Conservation (phyloP, 148 eudicot genomes). For the Vaccinium darrowii region DNA sequence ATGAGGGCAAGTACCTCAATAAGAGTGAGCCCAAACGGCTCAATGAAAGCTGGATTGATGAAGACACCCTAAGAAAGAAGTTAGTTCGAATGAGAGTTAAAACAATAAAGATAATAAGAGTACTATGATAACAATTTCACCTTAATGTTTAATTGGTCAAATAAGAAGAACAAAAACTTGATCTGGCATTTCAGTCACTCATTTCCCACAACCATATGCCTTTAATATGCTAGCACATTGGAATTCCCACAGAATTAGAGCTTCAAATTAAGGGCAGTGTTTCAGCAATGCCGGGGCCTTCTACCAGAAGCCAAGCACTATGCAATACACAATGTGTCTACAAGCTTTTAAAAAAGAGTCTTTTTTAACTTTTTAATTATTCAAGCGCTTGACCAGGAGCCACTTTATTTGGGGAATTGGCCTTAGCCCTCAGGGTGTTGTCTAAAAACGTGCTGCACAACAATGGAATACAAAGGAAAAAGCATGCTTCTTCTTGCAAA, state of each 20-base stretch:
- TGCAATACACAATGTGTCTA: not conserved
- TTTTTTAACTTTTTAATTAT: not conserved
- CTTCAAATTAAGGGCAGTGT: not conserved
- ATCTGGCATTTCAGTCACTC: not conserved
- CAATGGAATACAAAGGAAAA: not conserved
- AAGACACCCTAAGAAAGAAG: constrained; percentile 69
- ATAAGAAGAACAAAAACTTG: not conserved
- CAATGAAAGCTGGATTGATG: constrained; percentile 89
- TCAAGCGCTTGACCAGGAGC: not conserved
- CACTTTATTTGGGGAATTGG: not conserved
- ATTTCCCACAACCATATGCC: not conserved
- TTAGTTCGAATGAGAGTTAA: not conserved
- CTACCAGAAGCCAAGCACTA: not conserved
- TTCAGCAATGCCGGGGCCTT: not conserved
- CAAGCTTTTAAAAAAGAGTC: not conserved
- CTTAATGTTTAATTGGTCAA: not conserved
- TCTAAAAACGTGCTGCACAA: not conserved
- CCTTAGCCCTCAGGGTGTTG: not conserved
- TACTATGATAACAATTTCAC: not conserved
- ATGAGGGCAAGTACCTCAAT: constrained; percentile 56
- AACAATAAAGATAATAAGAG: not conserved
- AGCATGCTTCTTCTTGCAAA: not conserved
- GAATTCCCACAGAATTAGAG: not conserved
- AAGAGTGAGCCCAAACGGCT: constrained; percentile 91
- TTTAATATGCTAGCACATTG: not conserved